Evolutionary conservation across 768 basidiomycete genomes (phyloP), one percentile per base, ranked within the genome.

Genomic region (Hygrocybe coccinea): DNA sequence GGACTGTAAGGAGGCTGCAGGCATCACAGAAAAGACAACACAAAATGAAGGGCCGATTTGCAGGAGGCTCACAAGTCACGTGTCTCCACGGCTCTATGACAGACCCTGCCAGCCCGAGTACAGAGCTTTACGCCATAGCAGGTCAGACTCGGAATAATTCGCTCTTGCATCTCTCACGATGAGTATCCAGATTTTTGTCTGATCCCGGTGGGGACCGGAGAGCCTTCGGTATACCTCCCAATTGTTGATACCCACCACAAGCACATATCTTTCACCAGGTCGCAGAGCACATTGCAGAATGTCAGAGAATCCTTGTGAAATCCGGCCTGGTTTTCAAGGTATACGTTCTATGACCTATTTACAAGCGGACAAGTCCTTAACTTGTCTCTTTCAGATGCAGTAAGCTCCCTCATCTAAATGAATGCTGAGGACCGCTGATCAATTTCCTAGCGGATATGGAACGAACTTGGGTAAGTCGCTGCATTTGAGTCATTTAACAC

Each of bases 271-370:
- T 50, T 35, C 52, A 33, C 33, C 50, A 86, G 84, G 86, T 91
- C 17, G 89, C 87, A 9, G 80, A 85, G 65, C 82, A 91, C 62
- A 79, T 91, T 56, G 88, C 89, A 37, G 80, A 91, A 69, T 93
- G 91, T 59, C 89, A 91, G 36, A 76, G 85, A 22, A 77, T 97
- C 8, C 82, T 98, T 39, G 84, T 89, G 64, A 84, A 85, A 68
- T 86, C 87, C 0, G 93, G 93, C 5, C 74, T 98, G 47, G 83
- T 79, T 54, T 95, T 85, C 71, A 86, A 89, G 76, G 91, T 88
- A 44, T n/a, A 75, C 61, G 9, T 19, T 35, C 55, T 35, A 63
- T 54, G 34, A 17, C 47, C 39, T 37, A 25, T 35, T 22, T 12
- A 51, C 43, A 5, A 22, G 19, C 35, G 38, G 29, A 49, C 51